Evolutionary conservation across 1,284 basidiomycete genomes (phyloP), one percentile per base, ranked within the genome.

Genomic region (Pascua sp.): DNA sequence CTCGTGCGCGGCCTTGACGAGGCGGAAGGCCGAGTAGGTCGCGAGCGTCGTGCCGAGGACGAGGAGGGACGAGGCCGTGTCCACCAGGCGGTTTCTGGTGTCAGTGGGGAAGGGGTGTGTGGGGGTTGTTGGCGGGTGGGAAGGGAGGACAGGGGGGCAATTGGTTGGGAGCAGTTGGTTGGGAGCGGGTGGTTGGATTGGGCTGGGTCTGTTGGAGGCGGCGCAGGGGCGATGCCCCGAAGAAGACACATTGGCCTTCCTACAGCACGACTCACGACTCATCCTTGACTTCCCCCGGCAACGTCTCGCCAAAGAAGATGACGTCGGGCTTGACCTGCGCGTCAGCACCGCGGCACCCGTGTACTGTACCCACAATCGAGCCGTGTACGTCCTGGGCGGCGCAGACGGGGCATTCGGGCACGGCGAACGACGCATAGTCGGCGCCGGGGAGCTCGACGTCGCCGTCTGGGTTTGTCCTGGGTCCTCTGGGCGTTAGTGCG

Each of bases 381-480:
- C 41, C 17, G 36, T 42, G n/a, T 13, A 37, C 36, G 38, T 55
- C 51, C 46, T 87, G 83, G 11, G 70, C 66, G 24, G 81, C 69
- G 71, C 91, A 93, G 17, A 74, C 72, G 11, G 82, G 82, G 66
- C 91, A 94, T 38, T 84, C 79, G 0, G 91, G 91, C 0, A 94
- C 83, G n/a, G 84, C 78, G 68, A 92, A 92, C 51, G 86, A 83
- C 49, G 82, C 81, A 67, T 90, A 92, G 12, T 85, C 82, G 4
- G 87, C 83, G 4, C 87, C 88, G 57, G 87, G 85, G 13, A 93
- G 76, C n/a, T 85, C 89, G 61, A 92, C 91, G 78, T 94, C 92
- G 69, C 92, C 92, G 67, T 94, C 93, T 7, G 92, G 92, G 70
- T 95, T 95, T 13, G 89, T 92, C 56, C 89, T 82, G 1, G 84